Evolutionary conservation across 495 filamentous ascomycete genomes (phyloP), one percentile per base, ranked within the genome.

Genomic region (Tuber indicum): DNA sequence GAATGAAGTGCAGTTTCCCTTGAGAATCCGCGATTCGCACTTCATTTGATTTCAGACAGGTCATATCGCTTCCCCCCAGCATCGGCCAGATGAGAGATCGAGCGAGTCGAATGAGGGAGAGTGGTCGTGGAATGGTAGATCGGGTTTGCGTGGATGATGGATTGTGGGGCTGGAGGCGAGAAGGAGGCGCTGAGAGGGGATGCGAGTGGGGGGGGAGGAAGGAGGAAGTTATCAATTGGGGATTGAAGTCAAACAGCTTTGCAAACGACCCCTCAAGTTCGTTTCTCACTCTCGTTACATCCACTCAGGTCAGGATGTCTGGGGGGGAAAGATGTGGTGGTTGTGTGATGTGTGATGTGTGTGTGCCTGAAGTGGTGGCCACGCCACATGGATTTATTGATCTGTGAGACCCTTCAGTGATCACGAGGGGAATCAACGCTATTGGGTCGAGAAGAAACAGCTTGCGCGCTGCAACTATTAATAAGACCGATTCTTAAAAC

Each of bases 101-200:
- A 66, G 58, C 58, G 58, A 66, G 58, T 66, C 10, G 58, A 66
- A 66, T 66, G 58, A 66, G 58, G 58, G 58, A 32, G 58, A 66
- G 58, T 32, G 26, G 26, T 66, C 32, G 26, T 66, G 58, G 58
- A 32, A 66, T 66, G 58, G 58, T 32, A 66, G 58, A 66, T 66
- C 58, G 58, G 58, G 58, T 66, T 66, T 66, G 58, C 26, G 58
- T 66, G 58, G 58, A 66, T 17, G 58, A 66, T 66, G 58, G 58
- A 66, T 66, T 32, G 58, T 66, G 58, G 58, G 58, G 58, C n/a
- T 14, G n/a, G 26, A 66, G 26, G 12, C 58, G 58, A 66, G 58
- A 32, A 66, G 58, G 58, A 32, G 26, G 6, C 8, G n/a, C 12
- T 3, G 12, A n/a, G 26, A 5, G 58, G 58, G 26, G 26, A 66